Evolutionary conservation across 2,329 filamentous ascomycete species (phyloP).

Genomic region (Xylaria hypoxylon): DNA sequence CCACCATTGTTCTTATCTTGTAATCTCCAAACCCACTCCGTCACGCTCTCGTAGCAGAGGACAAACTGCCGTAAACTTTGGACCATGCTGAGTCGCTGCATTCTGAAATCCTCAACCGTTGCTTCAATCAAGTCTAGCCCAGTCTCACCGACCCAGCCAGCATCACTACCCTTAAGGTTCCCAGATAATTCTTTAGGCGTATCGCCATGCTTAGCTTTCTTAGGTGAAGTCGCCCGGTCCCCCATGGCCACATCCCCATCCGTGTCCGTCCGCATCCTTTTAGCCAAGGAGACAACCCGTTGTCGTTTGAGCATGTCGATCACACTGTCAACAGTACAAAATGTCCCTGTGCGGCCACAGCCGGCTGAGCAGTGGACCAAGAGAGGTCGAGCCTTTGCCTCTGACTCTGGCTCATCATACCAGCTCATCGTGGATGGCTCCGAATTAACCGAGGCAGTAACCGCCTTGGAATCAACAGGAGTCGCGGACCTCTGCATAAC

Average conservation of each 20-base stretch:
- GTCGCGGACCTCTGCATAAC: constrained; percentile 72
- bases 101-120: constrained; percentile 90
- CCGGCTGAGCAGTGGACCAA: constrained; percentile 96
- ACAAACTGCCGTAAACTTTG: constrained; percentile 94
- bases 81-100: constrained; percentile 94
- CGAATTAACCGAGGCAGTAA: constrained; percentile 50
- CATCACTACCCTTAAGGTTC: constrained; percentile 54
- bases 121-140: constrained; percentile 82
- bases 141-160: constrained; percentile 76
- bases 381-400: constrained; percentile 72
- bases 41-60: constrained; percentile 92
- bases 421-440: constrained; percentile 56
- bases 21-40: constrained; percentile 80
- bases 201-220: constrained; percentile 37
- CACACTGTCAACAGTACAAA: constrained; percentile 95
- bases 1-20: constrained; percentile 53
- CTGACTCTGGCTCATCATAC: constrained; percentile 70
- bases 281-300: constrained; percentile 55
- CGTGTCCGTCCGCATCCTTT: constrained; percentile 46
- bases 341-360: constrained; percentile 94
- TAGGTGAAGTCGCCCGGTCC: constrained; percentile 49
- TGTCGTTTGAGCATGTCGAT: constrained; percentile 98
- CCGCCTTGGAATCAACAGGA: constrained; percentile 59
- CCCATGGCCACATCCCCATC: constrained; percentile 64
- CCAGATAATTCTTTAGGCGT: constrained; percentile 10